Conservation (phyloP, 257 asterid genomes). For the Solanum sparsipilum region DNA sequence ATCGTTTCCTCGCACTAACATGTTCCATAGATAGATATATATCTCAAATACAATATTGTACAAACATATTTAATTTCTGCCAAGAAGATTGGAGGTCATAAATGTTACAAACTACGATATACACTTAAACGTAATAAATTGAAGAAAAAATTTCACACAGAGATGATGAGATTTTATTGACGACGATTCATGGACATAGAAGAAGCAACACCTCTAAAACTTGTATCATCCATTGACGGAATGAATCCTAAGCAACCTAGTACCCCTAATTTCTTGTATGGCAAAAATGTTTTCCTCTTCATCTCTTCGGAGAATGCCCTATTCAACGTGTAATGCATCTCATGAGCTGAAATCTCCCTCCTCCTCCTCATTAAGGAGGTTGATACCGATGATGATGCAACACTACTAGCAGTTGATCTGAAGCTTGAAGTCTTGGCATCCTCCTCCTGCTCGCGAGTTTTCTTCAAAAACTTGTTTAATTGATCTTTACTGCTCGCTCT, state of each 20-base stretch:
- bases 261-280: constrained; percentile 56
- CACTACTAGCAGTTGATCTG: constrained; percentile 46
- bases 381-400: constrained; percentile 27
- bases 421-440: constrained; percentile 39
- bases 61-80: neutral
- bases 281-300: constrained; percentile 67
- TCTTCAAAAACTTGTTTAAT: constrained; percentile 30
- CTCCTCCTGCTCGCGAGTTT: constrained; percentile 15
- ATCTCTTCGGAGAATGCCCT: constrained; percentile 69
- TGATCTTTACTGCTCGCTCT: constrained; percentile 39
- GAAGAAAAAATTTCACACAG: neutral
- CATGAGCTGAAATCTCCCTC: constrained; percentile 61
- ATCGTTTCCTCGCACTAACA: neutral
- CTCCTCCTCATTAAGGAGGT: constrained; percentile 37
- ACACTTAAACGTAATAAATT: neutral
- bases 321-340: constrained; percentile 65
- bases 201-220: constrained; percentile 31
- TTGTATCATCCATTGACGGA: constrained; percentile 22
- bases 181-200: neutral
- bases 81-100: neutral
- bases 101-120: neutral
- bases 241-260: constrained; percentile 76
- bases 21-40: neutral
- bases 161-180: neutral
- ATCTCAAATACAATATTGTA: neutral